These are phyloP conservation scores for Aspergillus sp. DNA, from an alignment of 2,329 filamentous ascomycete genomes.

Conservation along the genomic window DNA sequence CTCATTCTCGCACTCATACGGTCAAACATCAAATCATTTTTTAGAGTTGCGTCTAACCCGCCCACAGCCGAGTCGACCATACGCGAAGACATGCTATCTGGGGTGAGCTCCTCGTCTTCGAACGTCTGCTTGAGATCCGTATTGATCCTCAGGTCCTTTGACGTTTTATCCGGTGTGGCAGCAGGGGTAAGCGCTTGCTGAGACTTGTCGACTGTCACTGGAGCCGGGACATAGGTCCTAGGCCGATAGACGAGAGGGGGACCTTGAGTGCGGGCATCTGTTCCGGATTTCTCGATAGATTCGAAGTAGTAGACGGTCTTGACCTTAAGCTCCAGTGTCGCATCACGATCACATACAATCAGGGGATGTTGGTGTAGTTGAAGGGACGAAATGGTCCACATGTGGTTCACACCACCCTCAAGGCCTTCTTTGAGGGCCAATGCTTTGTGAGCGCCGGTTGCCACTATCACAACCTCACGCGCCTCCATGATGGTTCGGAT, in stretches of 20 bases:
- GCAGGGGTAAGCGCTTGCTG: slow-evolving; percentile 27
- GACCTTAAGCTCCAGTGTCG: slow-evolving; percentile 69
- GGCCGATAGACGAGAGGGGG: slow-evolving; percentile 44
- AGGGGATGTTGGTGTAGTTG: slow-evolving; percentile 80
- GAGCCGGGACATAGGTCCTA: slow-evolving; percentile 36
- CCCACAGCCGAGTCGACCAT: slow-evolving; percentile 46
- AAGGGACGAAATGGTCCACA: slow-evolving; percentile 83
- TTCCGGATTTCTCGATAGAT: slow-evolving; percentile 66
- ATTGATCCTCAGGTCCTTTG: slow-evolving; percentile 47
- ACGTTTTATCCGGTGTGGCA: slow-evolving; percentile 30
- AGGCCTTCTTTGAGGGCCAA: slow-evolving; percentile 76
- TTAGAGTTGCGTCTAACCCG: slow-evolving; percentile 42
- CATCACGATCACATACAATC: slow-evolving; percentile 81
- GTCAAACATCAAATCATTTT: slow-evolving; percentile 44
- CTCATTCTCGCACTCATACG: slow-evolving; percentile 43
- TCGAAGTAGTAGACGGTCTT: slow-evolving; percentile 76
- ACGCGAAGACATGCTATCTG: slow-evolving; percentile 51
- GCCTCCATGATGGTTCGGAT: slow-evolving; percentile 81
- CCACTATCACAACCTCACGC: slow-evolving; percentile 78
- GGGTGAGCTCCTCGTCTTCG: slow-evolving; percentile 47
- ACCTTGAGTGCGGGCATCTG: slow-evolving; percentile 44
- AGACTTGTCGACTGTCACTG: slow-evolving; percentile 21
- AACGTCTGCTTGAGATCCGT: slow-evolving; percentile 39
- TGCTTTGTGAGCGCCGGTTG: slow-evolving; percentile 78
- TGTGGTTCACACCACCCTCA: slow-evolving; percentile 81